Percentiles rank a stretch among this genome's conserved stretches.
Evolutionary conservation across 352 stramenopile species (phyloP).

Genomic region (Pilasporangium apinafurcum): DNA sequence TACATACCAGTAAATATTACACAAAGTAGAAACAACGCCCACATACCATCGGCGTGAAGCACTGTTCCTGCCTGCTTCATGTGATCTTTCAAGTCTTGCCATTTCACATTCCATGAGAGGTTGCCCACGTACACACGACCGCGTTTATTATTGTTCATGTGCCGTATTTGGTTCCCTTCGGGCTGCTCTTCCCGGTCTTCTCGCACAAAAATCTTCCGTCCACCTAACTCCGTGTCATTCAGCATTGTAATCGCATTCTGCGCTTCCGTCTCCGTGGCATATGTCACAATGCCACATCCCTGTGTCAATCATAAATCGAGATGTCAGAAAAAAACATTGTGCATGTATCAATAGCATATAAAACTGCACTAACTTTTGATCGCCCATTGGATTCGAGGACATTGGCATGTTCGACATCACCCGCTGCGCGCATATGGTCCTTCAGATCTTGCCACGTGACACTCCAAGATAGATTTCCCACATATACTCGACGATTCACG

Average conservation of each 20-base stretch:
- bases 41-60: conserved; percentile 69
- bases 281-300: conserved; percentile 94
- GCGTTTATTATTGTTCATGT: conserved; percentile 30
- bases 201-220: conserved; percentile 92
- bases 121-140: conserved; percentile 88
- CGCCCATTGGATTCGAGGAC: conserved; percentile 61
- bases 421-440: conserved; percentile 71
- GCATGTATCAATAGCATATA: neutral
- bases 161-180: conserved; percentile 7
- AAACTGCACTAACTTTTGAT: conserved; percentile 53
- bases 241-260: conserved; percentile 79
- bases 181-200: conserved; percentile 85
- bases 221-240: conserved; percentile 90
- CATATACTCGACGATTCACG: conserved; percentile 56
- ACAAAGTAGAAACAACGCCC: neutral
- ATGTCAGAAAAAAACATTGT: neutral
- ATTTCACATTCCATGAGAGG: conserved; percentile 89
- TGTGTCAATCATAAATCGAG: conserved; percentile 12
- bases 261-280: conserved; percentile 71
- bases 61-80: conserved; percentile 86
- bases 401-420: conserved; percentile 57
- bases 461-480: conserved; percentile 83
- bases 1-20: neutral
- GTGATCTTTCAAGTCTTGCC: conserved; percentile 95
- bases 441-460: conserved; percentile 81